Base-by-base conservation (phyloP, 495 filamentous ascomycete species). In the Penicillium parvum region DNA sequence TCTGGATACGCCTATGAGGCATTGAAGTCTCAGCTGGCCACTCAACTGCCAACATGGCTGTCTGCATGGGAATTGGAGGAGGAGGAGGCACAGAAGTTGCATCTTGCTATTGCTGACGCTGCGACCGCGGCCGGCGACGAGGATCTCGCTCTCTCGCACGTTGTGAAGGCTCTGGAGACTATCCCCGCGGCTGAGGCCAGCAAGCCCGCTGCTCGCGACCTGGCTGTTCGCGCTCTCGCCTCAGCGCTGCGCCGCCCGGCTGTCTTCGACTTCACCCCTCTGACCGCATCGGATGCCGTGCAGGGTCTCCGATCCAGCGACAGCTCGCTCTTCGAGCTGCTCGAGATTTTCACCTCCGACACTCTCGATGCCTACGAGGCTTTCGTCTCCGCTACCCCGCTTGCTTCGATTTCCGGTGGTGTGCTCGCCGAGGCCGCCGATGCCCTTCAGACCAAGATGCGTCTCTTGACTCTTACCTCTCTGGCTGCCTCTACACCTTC, bases 321-420 rank as follows among this genome's bases (percentile, higher is more conserved):
- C 47, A 81, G 85, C 30, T 72, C 84, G 23, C 85, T 88, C 61
- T 89, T 83, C 52, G 88, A 97, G 63, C 81, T 99, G 9, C 81
- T 96, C 42, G 91, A 96, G 50, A 86, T 97, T 62, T 96, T 99
- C 71, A 85, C 85, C 48, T 84, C 90, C 45, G 88, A 97, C 58
- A 81, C 85, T 35, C 76, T 96, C 33, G 94, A 96, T 53, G 88
- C 96, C 60, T 96, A 94, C 72, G 85, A 88, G 57, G 90, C 92
- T 62, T 97, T 97, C 72, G 79, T 84, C 47, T 45, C 59, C 34
- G 51, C 69, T 49, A 69, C 49, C 44, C 68, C 67, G 8, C 59
- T 74, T 39, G 47, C 58, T 26, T 62, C 61, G 37, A 71, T 74
- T 55, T 71, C 68, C 19, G 58, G 58, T 26, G 68, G 67, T 14